These are phyloP conservation scores for Cystofilobasidium capitatum DNA, from an alignment of 768 basidiomycete genomes.

Conservation along the genomic window DNA sequence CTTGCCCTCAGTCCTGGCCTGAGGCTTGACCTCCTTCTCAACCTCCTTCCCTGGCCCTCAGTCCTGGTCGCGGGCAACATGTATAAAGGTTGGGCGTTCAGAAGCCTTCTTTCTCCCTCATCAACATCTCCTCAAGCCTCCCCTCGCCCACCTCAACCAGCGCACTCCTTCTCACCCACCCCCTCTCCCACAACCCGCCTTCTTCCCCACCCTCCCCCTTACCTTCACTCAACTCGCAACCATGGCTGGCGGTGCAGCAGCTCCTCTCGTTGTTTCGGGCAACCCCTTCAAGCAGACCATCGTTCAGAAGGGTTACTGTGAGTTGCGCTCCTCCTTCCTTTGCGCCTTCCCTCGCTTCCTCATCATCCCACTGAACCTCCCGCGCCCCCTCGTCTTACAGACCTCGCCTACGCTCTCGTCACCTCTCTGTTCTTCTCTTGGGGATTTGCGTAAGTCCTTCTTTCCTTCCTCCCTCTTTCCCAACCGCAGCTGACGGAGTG, in stretches of 20 bases:
- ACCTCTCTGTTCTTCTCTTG: conserved; percentile 40
- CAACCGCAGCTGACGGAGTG: conserved; percentile 48
- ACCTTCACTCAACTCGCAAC: background rate
- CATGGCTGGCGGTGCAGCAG: conserved; percentile 26
- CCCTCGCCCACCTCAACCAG: background rate
- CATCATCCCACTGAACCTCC: too few species aligned
- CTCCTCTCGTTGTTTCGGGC: conserved; percentile 3
- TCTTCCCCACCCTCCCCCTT: background rate
- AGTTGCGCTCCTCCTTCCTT: too few species aligned
- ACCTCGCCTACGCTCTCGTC: conserved; percentile 57
- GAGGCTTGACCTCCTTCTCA: too few species aligned
- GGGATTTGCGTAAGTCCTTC: conserved; percentile 35
- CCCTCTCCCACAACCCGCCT: background rate
- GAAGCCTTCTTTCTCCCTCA: too few species aligned
- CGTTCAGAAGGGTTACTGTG: conserved; percentile 9
- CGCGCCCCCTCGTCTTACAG: too few species aligned
- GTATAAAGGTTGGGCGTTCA: background rate
- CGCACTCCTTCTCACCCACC: background rate
- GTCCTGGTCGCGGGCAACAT: background rate
- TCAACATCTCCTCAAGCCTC: background rate
- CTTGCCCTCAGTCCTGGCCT: too few species aligned
- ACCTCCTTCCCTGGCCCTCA: background rate
- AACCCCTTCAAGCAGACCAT: conserved; percentile 14
- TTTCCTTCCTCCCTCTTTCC: conserved; percentile 45
- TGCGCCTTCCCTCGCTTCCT: too few species aligned